Evolutionary conservation across 2,329 filamentous ascomycete species (phyloP).

Genomic region (Periconia sp.): DNA sequence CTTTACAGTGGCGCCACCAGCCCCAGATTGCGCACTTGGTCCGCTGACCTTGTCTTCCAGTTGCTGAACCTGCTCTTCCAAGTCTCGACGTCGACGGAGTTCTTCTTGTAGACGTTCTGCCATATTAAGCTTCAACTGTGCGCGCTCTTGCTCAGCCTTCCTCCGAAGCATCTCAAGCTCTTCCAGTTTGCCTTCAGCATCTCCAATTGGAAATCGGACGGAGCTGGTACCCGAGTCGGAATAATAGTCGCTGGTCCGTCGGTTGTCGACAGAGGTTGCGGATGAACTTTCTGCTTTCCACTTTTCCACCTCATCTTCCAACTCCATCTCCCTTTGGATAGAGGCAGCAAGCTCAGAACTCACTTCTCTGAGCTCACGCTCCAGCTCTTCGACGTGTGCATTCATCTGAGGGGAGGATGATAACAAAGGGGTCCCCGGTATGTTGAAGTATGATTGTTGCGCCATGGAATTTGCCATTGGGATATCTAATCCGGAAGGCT

Average conservation of each 20-base stretch:
- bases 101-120: constrained; percentile 88
- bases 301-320: constrained; percentile 90
- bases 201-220: constrained; percentile 70
- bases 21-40: constrained; percentile 25
- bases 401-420: constrained; percentile 48
- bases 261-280: constrained; percentile 58
- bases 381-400: constrained; percentile 79
- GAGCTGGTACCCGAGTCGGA: constrained; percentile 93
- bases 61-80: constrained; percentile 82
- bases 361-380: constrained; percentile 91
- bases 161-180: constrained; percentile 83
- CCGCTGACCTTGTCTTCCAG: constrained; percentile 71
- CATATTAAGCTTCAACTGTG: constrained; percentile 80
- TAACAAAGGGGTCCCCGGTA: constrained; percentile 50
- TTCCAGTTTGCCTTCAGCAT: constrained; percentile 58
- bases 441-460: constrained; percentile 47
- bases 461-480: constrained; percentile 52
- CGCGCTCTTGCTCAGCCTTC: constrained; percentile 86
- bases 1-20: constrained; percentile 59
- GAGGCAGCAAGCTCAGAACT: constrained; percentile 89
- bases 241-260: constrained; percentile 94
- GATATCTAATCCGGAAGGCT: constrained; percentile 54
- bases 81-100: constrained; percentile 69
- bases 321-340: constrained; percentile 91
- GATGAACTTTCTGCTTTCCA: constrained; percentile 75